Percentiles rank a stretch among this genome's conserved stretches.
Evolutionary conservation across 2,329 filamentous ascomycete genomes (phyloP).

Genomic region (Nemania sp.): DNA sequence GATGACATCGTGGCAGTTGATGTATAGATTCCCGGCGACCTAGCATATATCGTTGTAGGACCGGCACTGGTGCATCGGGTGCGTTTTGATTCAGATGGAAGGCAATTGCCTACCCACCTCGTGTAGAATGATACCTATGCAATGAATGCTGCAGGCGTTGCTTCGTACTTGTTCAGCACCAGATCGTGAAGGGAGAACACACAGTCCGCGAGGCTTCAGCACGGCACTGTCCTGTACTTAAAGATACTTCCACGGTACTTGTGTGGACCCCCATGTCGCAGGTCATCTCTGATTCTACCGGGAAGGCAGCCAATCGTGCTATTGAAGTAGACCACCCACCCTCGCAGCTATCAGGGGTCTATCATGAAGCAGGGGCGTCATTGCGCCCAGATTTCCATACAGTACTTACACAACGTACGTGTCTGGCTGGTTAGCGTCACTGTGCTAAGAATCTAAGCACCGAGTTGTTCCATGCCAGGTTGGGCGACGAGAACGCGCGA

Average conservation of each 20-base stretch:
- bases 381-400: slow-evolving; percentile 26
- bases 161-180: slow-evolving; percentile 11
- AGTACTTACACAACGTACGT: slow-evolving; percentile 26
- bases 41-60: background rate
- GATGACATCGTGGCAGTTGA: background rate
- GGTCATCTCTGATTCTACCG: slow-evolving; percentile 32
- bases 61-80: background rate
- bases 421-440: slow-evolving; percentile 20
- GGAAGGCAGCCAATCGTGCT: slow-evolving; percentile 37
- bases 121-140: background rate
- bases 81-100: background rate
- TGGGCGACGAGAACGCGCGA: slow-evolving; percentile 19
- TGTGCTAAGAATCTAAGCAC: background rate
- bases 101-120: background rate
- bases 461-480: slow-evolving; percentile 16
- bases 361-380: slow-evolving; percentile 37
- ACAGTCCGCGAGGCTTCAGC: slow-evolving; percentile 15
- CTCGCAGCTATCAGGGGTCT: slow-evolving; percentile 36
- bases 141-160: background rate
- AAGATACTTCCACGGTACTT: slow-evolving; percentile 33
- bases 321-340: slow-evolving; percentile 23
- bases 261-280: slow-evolving; percentile 32
- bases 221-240: slow-evolving; percentile 26
- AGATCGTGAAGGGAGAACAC: background rate
- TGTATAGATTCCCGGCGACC: background rate